phyloP scores from a whole-genome alignment of 2,329 filamentous ascomycete species.

The Penicillium verrucosum region DNA sequence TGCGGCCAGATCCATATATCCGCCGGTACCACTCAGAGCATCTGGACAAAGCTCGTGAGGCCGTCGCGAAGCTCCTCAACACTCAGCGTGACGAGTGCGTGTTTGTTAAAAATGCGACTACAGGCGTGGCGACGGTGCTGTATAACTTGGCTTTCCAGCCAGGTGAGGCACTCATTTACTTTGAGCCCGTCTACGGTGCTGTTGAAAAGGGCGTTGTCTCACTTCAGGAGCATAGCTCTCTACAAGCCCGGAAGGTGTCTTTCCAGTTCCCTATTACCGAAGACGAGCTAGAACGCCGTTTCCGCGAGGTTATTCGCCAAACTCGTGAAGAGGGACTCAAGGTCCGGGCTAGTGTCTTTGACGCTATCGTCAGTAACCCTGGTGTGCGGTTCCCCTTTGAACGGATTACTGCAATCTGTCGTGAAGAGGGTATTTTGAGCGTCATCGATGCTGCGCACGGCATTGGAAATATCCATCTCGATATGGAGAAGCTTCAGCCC shows the following conservation, averaged over 20 bases:
- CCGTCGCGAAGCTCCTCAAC: slow-evolving; percentile 64
- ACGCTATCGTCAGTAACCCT: slow-evolving; percentile 74
- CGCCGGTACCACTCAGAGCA: slow-evolving; percentile 62
- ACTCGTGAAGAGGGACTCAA: slow-evolving; percentile 58
- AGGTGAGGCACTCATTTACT: slow-evolving; percentile 73
- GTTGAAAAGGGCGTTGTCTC: slow-evolving; percentile 73
- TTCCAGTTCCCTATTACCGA: slow-evolving; percentile 70
- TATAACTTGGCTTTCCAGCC: slow-evolving; percentile 65
- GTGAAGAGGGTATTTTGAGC: slow-evolving; percentile 64
- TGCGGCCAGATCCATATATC: slow-evolving; percentile 71
- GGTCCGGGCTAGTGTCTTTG: slow-evolving; percentile 69
- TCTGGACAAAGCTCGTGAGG: slow-evolving; percentile 62
- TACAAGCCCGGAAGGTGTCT: slow-evolving; percentile 53
- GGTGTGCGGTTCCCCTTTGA: slow-evolving; percentile 80
- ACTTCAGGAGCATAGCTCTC: slow-evolving; percentile 63
- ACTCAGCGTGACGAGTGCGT: slow-evolving; percentile 66
- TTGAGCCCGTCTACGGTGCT: slow-evolving; percentile 73
- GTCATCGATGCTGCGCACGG: slow-evolving; percentile 83
- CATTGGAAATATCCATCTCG: slow-evolving; percentile 71
- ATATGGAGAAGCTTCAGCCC: slow-evolving; percentile 64
- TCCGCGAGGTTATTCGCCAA: slow-evolving; percentile 57
- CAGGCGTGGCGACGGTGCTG: slow-evolving; percentile 67
- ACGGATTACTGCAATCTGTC: slow-evolving; percentile 61
- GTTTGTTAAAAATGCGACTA: slow-evolving; percentile 78
- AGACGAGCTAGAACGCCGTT: slow-evolving; percentile 59